A percentile compares a stretch with the other conserved stretches of the same genome.
These are phyloP conservation scores for Camelina neglecta DNA, from an alignment of 345 rosid species.

Conservation along the genomic window DNA sequence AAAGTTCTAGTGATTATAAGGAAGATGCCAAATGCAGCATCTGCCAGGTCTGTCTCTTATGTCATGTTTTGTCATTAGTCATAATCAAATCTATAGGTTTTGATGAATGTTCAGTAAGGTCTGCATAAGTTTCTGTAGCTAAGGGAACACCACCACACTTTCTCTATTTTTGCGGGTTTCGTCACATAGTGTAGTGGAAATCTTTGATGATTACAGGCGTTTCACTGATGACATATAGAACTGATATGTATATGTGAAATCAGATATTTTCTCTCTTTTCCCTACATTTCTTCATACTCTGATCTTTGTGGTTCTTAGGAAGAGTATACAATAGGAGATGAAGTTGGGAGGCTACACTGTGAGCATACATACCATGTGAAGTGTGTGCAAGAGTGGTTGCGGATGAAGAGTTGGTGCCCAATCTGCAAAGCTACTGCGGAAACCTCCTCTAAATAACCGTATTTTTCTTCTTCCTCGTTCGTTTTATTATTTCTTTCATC, in stretches of 20 bases:
- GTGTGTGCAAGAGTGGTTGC: slow-evolving; percentile 84
- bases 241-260: slow-evolving; percentile 5
- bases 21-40: slow-evolving; percentile 83
- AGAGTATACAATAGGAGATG: slow-evolving; percentile 77
- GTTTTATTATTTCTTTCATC: slow-evolving; percentile 10
- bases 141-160: slow-evolving; percentile 20
- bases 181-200: background rate
- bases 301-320: slow-evolving; percentile 58
- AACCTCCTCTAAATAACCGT: slow-evolving; percentile 43
- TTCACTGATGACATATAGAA: slow-evolving; percentile 18
- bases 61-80: slow-evolving; percentile 29
- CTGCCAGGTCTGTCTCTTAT: slow-evolving; percentile 71
- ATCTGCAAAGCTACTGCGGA: slow-evolving; percentile 79
- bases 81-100: background rate
- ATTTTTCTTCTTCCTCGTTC: slow-evolving; percentile 22
- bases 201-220: slow-evolving; percentile 9
- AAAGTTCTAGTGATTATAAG: slow-evolving; percentile 35
- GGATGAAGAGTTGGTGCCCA: slow-evolving; percentile 96
- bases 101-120: background rate
- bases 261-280: background rate
- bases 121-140: background rate
- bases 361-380: slow-evolving; percentile 70
- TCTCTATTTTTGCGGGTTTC: slow-evolving; percentile 5
- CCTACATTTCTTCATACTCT: slow-evolving; percentile 13
- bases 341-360: slow-evolving; percentile 78